phyloP scores from a whole-genome alignment of 768 basidiomycete genomes.

The Lactifluus pinguis region DNA sequence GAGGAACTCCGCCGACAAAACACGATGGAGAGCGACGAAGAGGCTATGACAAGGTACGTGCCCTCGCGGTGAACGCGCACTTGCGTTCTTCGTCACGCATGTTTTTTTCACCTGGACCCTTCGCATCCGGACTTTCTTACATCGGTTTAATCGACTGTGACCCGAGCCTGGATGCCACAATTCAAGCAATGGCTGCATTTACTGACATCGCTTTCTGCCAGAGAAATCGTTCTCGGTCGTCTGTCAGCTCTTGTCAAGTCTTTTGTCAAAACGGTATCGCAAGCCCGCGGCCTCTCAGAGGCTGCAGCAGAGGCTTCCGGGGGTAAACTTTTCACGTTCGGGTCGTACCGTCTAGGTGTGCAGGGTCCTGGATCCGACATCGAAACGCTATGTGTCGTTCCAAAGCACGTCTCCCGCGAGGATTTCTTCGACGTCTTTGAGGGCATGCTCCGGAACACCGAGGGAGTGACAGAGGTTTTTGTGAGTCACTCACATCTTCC shows the following conservation, averaged over 20 bases:
- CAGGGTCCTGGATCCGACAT: constrained; percentile 96
- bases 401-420: constrained; percentile 89
- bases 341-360: constrained; percentile 95
- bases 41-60: constrained; percentile 71
- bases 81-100: neutral
- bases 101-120: neutral
- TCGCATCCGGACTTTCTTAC: neutral
- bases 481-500: constrained; percentile 32
- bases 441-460: constrained; percentile 73
- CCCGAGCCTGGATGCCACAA: constrained; percentile 1
- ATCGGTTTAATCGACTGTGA: neutral
- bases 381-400: constrained; percentile 96
- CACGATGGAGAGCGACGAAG: constrained; percentile 84
- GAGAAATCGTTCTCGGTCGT: constrained; percentile 88
- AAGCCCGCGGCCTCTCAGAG: constrained; percentile 78
- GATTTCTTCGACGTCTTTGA: constrained; percentile 94
- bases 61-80: neutral
- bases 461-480: constrained; percentile 82
- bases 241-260: constrained; percentile 85
- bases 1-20: constrained; percentile 81
- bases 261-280: constrained; percentile 79
- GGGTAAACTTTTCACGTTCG: constrained; percentile 98
- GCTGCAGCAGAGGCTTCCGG: constrained; percentile 82
- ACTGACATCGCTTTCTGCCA: constrained; percentile 28
- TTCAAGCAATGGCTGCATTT: constrained; percentile 1